Base-by-base conservation (phyloP, 106 monocot genomes). In the Amphibolis antarctica region DNA sequence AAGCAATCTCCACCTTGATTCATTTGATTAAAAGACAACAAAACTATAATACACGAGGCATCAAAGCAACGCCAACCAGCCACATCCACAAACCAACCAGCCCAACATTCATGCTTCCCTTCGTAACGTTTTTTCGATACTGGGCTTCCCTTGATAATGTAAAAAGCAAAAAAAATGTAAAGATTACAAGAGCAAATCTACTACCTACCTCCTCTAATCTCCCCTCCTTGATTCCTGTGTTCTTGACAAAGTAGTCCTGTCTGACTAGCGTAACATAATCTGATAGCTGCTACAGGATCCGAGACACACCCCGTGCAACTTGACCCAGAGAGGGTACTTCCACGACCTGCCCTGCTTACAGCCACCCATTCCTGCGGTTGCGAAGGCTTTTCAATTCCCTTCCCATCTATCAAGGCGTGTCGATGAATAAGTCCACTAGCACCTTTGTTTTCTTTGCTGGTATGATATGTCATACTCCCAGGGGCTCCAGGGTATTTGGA, bases 231-330 rank as follows among this genome's bases (percentile, higher is more conserved):
- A 46, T 3, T 88, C 82, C n/a, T n/a, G 47, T 77, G 42, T 7
- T 83, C 84, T 9, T 69, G 62, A 26, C 58, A 17, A 45, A 67
- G 71, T 23, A 81, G 52, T 18, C 71, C 81, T 0, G 71, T 50
- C 30, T 71, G 69, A 12, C 62, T 52, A 0, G 77, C 76, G 72
- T 74, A 86, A 53, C 76, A 86, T 75, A 83, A 47, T 65, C 75
- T 85, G 10, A 93, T 65, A 45, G 86, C 83, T 9, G 75, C 75
- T 25, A 86, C 86, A 1, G 86, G 86, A 56, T 94, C 89, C 0
- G 83, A 71, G 0, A 83, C 76, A 9, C 59, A 2, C 36, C 36
- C 64, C 15, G 49, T 72, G 23, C 61, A 78, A 65, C 71, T 55
- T 42, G 45, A 44, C 44, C 60, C 62, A 11, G 64, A 63, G 3